Percentiles rank a stretch among this genome's conserved stretches.
Conservation (phyloP, 176 grass and related monocot genomes). For the Raddia guianensis region DNA sequence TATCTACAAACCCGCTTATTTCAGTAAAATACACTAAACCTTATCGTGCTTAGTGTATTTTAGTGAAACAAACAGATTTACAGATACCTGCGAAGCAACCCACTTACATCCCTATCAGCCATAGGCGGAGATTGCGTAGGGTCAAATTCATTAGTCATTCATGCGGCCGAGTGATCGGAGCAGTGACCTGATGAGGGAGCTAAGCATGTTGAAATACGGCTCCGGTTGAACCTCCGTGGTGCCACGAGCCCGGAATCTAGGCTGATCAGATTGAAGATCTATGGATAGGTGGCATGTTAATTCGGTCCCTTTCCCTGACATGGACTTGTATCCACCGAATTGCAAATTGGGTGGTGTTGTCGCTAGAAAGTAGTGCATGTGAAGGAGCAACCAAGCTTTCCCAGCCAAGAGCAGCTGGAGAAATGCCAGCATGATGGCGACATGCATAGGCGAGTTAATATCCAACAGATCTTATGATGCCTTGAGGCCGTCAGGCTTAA, state of each 20-base stretch:
- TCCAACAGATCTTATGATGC: conserved; percentile 16
- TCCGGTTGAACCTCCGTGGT: conserved; percentile 10
- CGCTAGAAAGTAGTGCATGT: not conserved
- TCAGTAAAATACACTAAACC: too few relatives aligned
- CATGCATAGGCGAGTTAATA: conserved; percentile 36
- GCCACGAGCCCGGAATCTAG: not conserved
- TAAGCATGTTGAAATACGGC: not conserved
- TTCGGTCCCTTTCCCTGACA: conserved; percentile 39
- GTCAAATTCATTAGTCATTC: not conserved
- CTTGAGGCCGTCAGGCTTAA: not conserved
- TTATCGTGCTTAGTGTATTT: too few relatives aligned
- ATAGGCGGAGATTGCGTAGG: too few relatives aligned
- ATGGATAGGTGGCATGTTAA: conserved; percentile 30
- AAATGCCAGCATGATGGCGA: conserved; percentile 44
- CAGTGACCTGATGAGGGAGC: not conserved
- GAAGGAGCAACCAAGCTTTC: conserved; percentile 28
- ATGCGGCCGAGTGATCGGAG: not conserved
- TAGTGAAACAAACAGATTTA: too few relatives aligned
- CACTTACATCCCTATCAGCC: not conserved
- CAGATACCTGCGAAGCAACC: too few relatives aligned
- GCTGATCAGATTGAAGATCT: conserved; percentile 15
- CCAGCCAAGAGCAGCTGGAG: conserved; percentile 29
- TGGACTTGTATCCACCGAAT: conserved; percentile 11
- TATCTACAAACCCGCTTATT: too few relatives aligned
- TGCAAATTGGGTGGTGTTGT: conserved; percentile 15